These are phyloP conservation scores for Lomentospora prolificans DNA, from an alignment of 2,329 filamentous ascomycete genomes.

Conservation along the genomic window DNA sequence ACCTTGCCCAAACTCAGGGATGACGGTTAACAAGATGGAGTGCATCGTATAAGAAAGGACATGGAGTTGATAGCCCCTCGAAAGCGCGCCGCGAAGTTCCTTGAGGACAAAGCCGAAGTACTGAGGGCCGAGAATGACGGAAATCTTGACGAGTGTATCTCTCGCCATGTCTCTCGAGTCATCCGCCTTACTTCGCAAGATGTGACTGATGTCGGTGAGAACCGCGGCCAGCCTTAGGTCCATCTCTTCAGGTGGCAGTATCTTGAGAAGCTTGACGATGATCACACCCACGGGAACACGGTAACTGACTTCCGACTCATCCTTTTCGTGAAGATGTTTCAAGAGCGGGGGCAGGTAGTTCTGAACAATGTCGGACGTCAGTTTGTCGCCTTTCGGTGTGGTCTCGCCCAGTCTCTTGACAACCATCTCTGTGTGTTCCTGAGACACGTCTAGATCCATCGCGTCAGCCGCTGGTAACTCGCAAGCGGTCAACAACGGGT, in stretches of 20 bases:
- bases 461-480: conserved; percentile 28
- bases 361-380: conserved; percentile 61
- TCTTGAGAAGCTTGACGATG: conserved; percentile 73
- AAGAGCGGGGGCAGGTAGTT: conserved; percentile 70
- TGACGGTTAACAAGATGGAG: conserved; percentile 69
- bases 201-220: conserved; percentile 85
- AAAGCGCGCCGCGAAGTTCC: conserved; percentile 73
- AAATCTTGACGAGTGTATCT: conserved; percentile 77
- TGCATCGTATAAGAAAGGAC: conserved; percentile 93
- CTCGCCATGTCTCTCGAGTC: conserved; percentile 86
- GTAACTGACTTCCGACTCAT: conserved; percentile 87
- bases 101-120: conserved; percentile 92
- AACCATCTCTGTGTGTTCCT: conserved; percentile 30
- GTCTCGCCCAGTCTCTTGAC: conserved; percentile 46
- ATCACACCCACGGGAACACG: conserved; percentile 85
- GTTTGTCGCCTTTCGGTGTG: conserved; percentile 56
- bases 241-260: conserved; percentile 66
- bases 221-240: conserved; percentile 69
- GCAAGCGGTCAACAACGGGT: conserved; percentile 54
- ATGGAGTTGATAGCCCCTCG: conserved; percentile 83
- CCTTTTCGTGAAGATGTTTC: conserved; percentile 86
- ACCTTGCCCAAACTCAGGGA: conserved; percentile 65
- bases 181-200: conserved; percentile 78
- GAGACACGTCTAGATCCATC: conserved; percentile 17
- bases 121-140: conserved; percentile 65